Conservation (phyloP, 805 yeast genomes). For the Monosporozyma servazzii region DNA sequence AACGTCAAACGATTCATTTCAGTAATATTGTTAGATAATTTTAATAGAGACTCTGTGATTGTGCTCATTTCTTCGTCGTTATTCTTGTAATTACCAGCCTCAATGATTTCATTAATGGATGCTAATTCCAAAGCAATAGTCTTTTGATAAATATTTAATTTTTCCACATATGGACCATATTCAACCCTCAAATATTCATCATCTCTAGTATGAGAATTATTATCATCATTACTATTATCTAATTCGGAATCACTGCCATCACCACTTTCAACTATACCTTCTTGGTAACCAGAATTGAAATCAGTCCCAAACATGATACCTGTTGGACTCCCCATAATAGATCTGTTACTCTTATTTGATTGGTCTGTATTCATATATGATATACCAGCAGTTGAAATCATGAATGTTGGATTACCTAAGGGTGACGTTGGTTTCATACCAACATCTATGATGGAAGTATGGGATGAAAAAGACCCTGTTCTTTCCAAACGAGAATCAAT, state of each 20-base stretch:
- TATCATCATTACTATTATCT: conserved; percentile 24
- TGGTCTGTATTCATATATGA: conserved; percentile 6
- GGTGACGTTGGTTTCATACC: background rate
- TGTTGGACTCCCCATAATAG: background rate
- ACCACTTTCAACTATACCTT: conserved; percentile 31
- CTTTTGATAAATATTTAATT: conserved; percentile 41
- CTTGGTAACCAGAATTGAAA: background rate
- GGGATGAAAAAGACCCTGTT: conserved; percentile 7
- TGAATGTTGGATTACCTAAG: conserved; percentile 3
- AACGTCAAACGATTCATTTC: conserved; percentile 26
- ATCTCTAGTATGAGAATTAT: conserved; percentile 19
- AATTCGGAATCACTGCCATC: conserved; percentile 34
- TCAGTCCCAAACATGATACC: background rate
- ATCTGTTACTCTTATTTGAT: background rate
- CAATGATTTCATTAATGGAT: conserved; percentile 39
- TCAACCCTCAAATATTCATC: conserved; percentile 25
- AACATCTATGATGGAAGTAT: background rate
- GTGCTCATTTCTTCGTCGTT: conserved; percentile 18
- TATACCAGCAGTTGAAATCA: conserved; percentile 5
- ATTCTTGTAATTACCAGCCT: conserved; percentile 6
- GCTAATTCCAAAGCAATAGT: conserved; percentile 40
- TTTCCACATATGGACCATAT: conserved; percentile 37
- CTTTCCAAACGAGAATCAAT: conserved; percentile 21
- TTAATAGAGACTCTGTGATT: conserved; percentile 23
- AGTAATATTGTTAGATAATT: conserved; percentile 20